A percentile compares a stretch with the other conserved stretches of the same genome.
Evolutionary conservation across 2,329 filamentous ascomycete species (phyloP).

Genomic region (Ploettnerulaceae sp.): DNA sequence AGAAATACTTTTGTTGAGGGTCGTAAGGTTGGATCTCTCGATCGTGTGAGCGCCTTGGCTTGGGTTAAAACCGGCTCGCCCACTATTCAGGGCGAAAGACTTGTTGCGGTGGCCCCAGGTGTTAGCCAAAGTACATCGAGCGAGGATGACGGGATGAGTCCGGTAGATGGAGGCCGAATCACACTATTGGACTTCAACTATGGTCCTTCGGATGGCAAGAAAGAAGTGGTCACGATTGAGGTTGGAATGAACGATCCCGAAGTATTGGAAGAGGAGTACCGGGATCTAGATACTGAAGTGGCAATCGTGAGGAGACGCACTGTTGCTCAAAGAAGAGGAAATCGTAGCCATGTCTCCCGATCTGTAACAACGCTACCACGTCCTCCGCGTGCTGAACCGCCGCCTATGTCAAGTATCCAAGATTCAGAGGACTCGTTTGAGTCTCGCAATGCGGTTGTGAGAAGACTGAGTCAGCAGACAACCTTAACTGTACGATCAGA

Average conservation of each 20-base stretch:
- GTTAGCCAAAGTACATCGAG: constrained; percentile 51
- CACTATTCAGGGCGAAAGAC: constrained; percentile 46
- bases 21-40: constrained; percentile 57
- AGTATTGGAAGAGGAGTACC: constrained; percentile 65
- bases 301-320: constrained; percentile 73
- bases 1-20: constrained; percentile 69
- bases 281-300: constrained; percentile 72
- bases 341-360: constrained; percentile 44
- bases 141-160: constrained; percentile 68
- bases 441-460: constrained; percentile 13
- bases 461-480: constrained; percentile 20
- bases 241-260: constrained; percentile 68
- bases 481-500: constrained; percentile 21
- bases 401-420: constrained; percentile 25
- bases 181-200: constrained; percentile 72
- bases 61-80: constrained; percentile 60
- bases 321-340: constrained; percentile 54
- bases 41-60: constrained; percentile 62
- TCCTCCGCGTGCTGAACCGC: constrained; percentile 18
- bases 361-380: constrained; percentile 40
- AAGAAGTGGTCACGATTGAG: constrained; percentile 62
- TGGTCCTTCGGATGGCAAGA: constrained; percentile 48
- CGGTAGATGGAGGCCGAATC: constrained; percentile 73
- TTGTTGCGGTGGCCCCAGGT: constrained; percentile 70
- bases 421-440: constrained; percentile 20